phyloP scores from a whole-genome alignment of 257 asterid species.

The Nyctanthes arbortristis region DNA sequence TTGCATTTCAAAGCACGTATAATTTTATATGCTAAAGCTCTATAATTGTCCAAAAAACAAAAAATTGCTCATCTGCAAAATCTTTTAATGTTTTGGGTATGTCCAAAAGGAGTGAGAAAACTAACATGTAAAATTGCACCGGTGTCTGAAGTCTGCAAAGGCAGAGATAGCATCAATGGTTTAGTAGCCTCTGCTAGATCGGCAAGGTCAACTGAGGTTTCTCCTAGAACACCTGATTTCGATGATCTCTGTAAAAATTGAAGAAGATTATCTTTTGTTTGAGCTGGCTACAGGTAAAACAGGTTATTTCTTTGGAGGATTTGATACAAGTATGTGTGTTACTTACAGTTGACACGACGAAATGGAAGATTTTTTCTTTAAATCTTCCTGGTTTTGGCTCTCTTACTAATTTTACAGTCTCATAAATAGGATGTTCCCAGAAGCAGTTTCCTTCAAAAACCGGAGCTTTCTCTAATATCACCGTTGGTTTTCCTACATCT shows the following conservation, averaged over 20 bases:
- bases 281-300: neutral
- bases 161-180: constrained; percentile 64
- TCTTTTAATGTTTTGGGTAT: neutral
- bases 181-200: constrained; percentile 69
- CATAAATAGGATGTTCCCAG: constrained; percentile 83
- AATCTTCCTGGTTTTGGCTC: constrained; percentile 72
- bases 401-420: constrained; percentile 69
- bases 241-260: constrained; percentile 74
- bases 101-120: constrained; percentile 28
- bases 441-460: constrained; percentile 76
- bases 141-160: constrained; percentile 78
- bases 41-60: neutral
- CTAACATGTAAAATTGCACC: constrained; percentile 84
- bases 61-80: neutral
- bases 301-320: neutral
- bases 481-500: constrained; percentile 86
- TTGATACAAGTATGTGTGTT: neutral
- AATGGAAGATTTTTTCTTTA: constrained; percentile 74
- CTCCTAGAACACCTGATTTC: constrained; percentile 88
- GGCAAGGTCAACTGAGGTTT: constrained; percentile 85
- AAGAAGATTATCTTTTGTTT: neutral
- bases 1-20: neutral
- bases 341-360: constrained; percentile 78
- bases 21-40: neutral
- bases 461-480: constrained; percentile 64